Evolutionary conservation across 148 eudicot genomes (phyloP).

Genomic region (Amaranthus cruentus): DNA sequence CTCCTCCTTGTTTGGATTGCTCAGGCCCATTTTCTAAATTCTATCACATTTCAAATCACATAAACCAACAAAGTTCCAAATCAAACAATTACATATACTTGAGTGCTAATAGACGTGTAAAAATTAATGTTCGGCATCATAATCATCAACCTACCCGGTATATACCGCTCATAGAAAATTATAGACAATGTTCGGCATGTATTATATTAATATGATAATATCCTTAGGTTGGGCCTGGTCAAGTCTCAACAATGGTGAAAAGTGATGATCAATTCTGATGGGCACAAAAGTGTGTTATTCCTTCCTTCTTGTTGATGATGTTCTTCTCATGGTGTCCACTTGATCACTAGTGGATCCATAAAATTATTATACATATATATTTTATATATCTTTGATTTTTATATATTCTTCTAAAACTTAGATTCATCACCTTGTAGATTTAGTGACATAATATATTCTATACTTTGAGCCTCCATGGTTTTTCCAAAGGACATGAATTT

Average conservation of each 20-base stretch:
- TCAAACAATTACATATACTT: no score
- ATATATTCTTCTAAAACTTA: not conserved
- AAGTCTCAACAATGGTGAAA: not conserved
- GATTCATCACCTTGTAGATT: not conserved
- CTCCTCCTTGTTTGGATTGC: no score
- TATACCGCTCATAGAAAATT: no score
- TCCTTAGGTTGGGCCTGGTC: not conserved
- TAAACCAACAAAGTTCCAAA: no score
- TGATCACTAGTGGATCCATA: not conserved
- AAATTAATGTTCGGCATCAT: no score
- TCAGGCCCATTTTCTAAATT: no score
- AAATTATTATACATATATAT: not conserved
- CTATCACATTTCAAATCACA: no score
- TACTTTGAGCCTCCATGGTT: not conserved
- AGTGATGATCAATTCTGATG: not conserved
- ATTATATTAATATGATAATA: no score
- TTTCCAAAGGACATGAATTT: not conserved
- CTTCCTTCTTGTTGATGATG: not conserved
- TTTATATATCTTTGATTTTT: not conserved
- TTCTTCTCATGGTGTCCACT: constrained; percentile 16
- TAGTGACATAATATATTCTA: not conserved
- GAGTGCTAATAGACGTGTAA: no score
- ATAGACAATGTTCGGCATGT: no score
- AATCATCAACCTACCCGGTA: no score
- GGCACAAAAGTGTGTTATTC: constrained; percentile 2